Conservation (phyloP, 257 asterid species). For the Verbena officinalis region DNA sequence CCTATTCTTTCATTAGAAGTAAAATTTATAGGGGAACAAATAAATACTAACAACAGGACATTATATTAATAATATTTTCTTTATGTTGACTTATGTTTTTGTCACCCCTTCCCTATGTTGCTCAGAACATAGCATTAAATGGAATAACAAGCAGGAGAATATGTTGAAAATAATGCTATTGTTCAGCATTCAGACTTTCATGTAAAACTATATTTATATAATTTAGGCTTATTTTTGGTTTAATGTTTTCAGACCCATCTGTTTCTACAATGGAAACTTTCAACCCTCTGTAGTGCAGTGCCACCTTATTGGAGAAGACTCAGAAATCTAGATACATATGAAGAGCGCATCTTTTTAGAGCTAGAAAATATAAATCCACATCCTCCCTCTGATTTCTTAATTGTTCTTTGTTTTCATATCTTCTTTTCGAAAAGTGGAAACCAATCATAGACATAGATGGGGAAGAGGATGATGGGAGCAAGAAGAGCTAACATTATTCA, state of each 20-base stretch:
- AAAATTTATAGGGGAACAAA: conserved; percentile 20
- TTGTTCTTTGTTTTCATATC: background rate
- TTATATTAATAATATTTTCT: background rate
- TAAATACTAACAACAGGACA: conserved; percentile 2
- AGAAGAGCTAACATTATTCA: background rate
- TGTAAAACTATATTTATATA: background rate
- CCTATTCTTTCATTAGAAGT: conserved; percentile 30
- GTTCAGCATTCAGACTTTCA: background rate
- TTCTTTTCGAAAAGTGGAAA: background rate
- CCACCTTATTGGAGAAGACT: background rate
- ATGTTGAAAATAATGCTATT: background rate
- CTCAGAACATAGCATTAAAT: background rate
- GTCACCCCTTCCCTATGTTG: background rate
- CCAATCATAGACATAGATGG: background rate
- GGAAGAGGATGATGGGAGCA: background rate
- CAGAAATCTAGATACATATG: no score
- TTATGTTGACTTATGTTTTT: conserved; percentile 8
- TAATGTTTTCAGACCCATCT: background rate
- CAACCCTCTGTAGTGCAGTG: background rate
- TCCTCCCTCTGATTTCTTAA: background rate
- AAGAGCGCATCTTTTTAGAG: background rate
- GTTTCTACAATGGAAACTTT: background rate
- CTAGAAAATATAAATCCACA: background rate
- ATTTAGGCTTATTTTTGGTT: background rate
- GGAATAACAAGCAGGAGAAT: background rate